Evolutionary conservation across 2,329 filamentous ascomycete genomes (phyloP).

Genomic region (Colletotrichum nymphaeae): DNA sequence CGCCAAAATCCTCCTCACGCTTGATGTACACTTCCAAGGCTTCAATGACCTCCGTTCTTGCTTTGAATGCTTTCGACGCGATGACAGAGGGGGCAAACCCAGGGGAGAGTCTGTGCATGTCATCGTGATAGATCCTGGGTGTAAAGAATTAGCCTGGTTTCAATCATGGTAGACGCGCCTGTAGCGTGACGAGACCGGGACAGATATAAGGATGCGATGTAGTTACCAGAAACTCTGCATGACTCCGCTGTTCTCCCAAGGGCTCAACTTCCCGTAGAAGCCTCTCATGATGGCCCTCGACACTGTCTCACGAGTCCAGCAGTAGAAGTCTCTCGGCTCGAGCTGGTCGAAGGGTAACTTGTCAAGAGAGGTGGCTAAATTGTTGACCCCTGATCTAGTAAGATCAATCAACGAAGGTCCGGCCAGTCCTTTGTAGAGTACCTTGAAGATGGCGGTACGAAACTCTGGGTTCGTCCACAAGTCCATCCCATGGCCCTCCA

Average conservation of each 20-base stretch:
- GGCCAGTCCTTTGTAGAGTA: slow-evolving; percentile 44
- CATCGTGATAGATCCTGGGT: slow-evolving; percentile 41
- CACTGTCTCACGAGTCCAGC: slow-evolving; percentile 50
- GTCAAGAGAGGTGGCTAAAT: slow-evolving; percentile 41
- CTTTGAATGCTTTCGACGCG: slow-evolving; percentile 44
- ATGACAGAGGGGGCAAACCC: slow-evolving; percentile 44
- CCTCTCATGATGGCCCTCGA: slow-evolving; percentile 50
- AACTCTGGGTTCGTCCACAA: slow-evolving; percentile 30
- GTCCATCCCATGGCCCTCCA: slow-evolving; percentile 44
- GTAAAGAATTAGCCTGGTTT: slow-evolving; percentile 8
- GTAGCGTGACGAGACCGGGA: no score
- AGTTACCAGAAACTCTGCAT: slow-evolving; percentile 46
- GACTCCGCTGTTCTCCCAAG: slow-evolving; percentile 47
- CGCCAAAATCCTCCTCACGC: slow-evolving; percentile 38
- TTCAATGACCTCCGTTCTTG: slow-evolving; percentile 39
- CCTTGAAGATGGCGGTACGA: neutral
- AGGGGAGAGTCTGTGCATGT: slow-evolving; percentile 41
- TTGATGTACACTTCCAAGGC: slow-evolving; percentile 44
- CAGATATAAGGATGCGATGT: neutral
- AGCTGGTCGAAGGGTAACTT: slow-evolving; percentile 36
- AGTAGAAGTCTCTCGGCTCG: slow-evolving; percentile 49
- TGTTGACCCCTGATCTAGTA: slow-evolving; percentile 43
- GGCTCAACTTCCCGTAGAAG: slow-evolving; percentile 56
- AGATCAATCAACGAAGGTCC: slow-evolving; percentile 37
- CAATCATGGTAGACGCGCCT: neutral